Base-by-base conservation (phyloP, 2,329 filamentous ascomycete species). In the Aureobasidium subglaciale region DNA sequence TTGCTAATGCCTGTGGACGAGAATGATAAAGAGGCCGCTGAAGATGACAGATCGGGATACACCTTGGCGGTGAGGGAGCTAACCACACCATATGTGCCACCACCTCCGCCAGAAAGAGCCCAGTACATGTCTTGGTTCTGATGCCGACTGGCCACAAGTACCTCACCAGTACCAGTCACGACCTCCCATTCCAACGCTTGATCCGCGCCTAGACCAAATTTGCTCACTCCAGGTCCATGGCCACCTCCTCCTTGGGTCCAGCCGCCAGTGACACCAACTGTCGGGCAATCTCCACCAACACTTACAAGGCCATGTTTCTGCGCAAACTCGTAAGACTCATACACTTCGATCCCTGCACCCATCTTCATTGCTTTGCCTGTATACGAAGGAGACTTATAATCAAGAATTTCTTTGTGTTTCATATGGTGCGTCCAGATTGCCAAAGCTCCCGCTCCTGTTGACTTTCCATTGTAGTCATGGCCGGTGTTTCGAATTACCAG, bases 231-330 rank as follows among this genome's bases (percentile, higher is more conserved):
- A 1, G 74, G 76, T n/a, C n/a, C n/a, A 62, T 84, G 81, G 0
- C 84, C 83, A 13, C n/a, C n/a, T n/a, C 81, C 83, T 4, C 81
- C 82, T 63, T 83, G 79, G 2, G 72, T 75, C 61, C 79, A 86
- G 1, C 83, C 83, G 15, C 83, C 83, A 0, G 78, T 76, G 6
- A 81, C 61, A 1, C 81, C 82, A 5, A 85, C 81, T 0, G 76
- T 78, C 0, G 75, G 75, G 35, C 74, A 76, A 2, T 75, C 75
- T 2, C 82, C 83, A 1, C 77, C 79, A 0, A 86, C 77, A 4
- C n/a, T n/a, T n/a, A n/a, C n/a, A n/a, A n/a, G n/a, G n/a, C n/a
- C n/a, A n/a, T n/a, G n/a, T n/a, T n/a, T n/a, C n/a, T n/a, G n/a
- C n/a, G n/a, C n/a, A n/a, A n/a, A n/a, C n/a, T n/a, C n/a, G n/a